Evolutionary conservation across 345 rosid species (phyloP).

Genomic region (Geranium rotundifolium): DNA sequence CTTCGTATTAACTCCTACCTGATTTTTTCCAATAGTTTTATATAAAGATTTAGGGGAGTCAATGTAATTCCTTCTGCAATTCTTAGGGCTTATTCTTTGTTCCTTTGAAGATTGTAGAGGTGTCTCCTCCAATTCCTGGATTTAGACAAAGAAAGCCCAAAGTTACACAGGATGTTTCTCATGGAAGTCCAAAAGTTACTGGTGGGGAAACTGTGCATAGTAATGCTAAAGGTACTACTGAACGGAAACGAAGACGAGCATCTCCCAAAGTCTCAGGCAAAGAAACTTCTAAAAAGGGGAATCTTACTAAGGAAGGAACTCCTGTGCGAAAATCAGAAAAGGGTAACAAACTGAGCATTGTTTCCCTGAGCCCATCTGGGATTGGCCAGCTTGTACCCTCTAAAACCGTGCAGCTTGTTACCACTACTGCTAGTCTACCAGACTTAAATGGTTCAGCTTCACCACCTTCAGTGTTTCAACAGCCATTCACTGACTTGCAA

Average conservation of each 20-base stretch:
- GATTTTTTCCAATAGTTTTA: neutral
- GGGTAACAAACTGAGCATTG: conserved; percentile 34
- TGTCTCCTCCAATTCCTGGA: conserved; percentile 41
- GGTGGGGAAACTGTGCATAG: conserved; percentile 19
- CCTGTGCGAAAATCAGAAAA: conserved; percentile 33
- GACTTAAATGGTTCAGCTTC: conserved; percentile 57
- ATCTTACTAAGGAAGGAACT: conserved; percentile 27
- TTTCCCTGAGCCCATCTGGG: conserved; percentile 32
- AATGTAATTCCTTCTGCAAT: neutral
- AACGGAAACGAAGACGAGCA: conserved; percentile 62
- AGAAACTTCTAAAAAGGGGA: conserved; percentile 51
- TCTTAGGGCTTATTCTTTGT: neutral
- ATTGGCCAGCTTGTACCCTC: conserved; percentile 39
- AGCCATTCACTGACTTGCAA: conserved; percentile 91
- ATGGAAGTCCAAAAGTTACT: conserved; percentile 30
- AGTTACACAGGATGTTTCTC: conserved; percentile 22
- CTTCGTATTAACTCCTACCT: neutral
- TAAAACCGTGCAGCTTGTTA: conserved; percentile 43
- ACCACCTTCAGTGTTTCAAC: conserved; percentile 45
- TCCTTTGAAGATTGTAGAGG: conserved; percentile 42
- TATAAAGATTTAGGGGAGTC: neutral
- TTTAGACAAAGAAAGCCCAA: conserved; percentile 31
- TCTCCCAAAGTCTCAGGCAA: conserved; percentile 46
- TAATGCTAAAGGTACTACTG: conserved; percentile 44
- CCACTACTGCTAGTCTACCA: conserved; percentile 46